Percentiles rank a stretch among this genome's conserved stretches.
These are phyloP conservation scores for Parastagonospora nodorum DNA, from an alignment of 2,329 filamentous ascomycete species.

Conservation along the genomic window DNA sequence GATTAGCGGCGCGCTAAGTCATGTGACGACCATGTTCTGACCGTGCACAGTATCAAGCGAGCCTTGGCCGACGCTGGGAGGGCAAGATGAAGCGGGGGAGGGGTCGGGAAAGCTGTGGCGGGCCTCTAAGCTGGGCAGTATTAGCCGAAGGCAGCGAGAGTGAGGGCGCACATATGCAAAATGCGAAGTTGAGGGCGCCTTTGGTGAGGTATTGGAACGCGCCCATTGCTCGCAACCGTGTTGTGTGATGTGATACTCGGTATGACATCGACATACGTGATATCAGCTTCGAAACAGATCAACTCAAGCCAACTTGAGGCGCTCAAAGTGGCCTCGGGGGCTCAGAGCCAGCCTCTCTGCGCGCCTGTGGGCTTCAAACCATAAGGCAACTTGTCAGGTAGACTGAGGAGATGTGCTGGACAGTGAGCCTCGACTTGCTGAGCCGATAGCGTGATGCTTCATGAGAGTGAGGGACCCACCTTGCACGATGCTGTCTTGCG, in stretches of 20 bases:
- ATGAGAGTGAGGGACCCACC: too few relatives aligned
- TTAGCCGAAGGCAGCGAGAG: slow-evolving; percentile 7
- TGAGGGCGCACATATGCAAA: neutral
- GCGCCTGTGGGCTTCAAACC: too few relatives aligned
- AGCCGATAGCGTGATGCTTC: too few relatives aligned
- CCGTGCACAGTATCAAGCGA: neutral
- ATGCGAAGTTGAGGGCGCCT: neutral
- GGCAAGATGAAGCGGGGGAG: slow-evolving; percentile 6
- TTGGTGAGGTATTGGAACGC: neutral
- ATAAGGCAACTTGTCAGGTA: too few relatives aligned
- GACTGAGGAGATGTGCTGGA: too few relatives aligned
- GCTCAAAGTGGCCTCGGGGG: too few relatives aligned
- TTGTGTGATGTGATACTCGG: neutral
- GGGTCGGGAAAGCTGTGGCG: neutral
- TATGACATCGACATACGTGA: too few relatives aligned
- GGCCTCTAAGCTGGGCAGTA: slow-evolving; percentile 2
- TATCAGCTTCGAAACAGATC: neutral
- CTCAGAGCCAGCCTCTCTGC: too few relatives aligned
- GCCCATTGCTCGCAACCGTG: neutral
- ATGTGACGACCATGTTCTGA: neutral
- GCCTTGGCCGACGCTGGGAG: neutral
- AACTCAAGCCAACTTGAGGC: too few relatives aligned
- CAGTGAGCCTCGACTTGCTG: too few relatives aligned
- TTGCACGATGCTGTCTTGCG: too few relatives aligned
- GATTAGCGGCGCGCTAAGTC: neutral